These are phyloP conservation scores for Nothophaeocryptopus gaeumannii DNA, from an alignment of 2,329 filamentous ascomycete genomes.

Conservation along the genomic window DNA sequence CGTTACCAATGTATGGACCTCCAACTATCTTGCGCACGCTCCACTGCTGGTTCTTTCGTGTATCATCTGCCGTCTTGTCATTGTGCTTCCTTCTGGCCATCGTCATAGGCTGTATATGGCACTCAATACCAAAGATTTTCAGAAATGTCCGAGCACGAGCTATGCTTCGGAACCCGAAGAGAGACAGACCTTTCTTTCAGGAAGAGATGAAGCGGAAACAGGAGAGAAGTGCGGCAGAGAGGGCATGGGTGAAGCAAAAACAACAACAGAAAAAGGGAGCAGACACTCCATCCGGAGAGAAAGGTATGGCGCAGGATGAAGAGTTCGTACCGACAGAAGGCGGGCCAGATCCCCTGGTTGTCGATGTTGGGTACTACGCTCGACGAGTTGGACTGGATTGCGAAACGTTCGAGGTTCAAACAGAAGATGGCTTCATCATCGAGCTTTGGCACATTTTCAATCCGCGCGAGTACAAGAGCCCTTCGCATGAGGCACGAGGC, in stretches of 20 bases:
- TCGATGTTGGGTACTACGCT: slow-evolving; percentile 79
- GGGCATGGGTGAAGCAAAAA: slow-evolving; percentile 56
- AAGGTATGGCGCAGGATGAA: slow-evolving; percentile 41
- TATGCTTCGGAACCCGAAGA: slow-evolving; percentile 60
- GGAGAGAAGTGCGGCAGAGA: slow-evolving; percentile 57
- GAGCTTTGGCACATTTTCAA: slow-evolving; percentile 87
- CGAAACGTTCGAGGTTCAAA: slow-evolving; percentile 80
- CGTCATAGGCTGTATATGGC: slow-evolving; percentile 69
- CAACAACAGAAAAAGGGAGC: slow-evolving; percentile 39
- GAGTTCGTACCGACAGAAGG: slow-evolving; percentile 75
- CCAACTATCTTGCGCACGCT: slow-evolving; percentile 63
- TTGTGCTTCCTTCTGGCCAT: slow-evolving; percentile 73
- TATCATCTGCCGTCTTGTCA: slow-evolving; percentile 72
- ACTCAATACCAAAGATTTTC: slow-evolving; percentile 57
- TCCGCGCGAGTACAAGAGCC: slow-evolving; percentile 64
- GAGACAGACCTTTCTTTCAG: slow-evolving; percentile 64
- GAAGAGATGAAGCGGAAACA: slow-evolving; percentile 65
- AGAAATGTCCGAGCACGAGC: slow-evolving; percentile 52
- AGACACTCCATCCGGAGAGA: slow-evolving; percentile 43
- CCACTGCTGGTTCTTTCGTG: slow-evolving; percentile 64
- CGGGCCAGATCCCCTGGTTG: slow-evolving; percentile 72
- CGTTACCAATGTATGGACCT: slow-evolving; percentile 76
- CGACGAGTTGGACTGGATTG: slow-evolving; percentile 81
- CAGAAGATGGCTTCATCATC: slow-evolving; percentile 90
- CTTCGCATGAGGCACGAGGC: slow-evolving; percentile 49